A percentile compares a stretch with the other conserved stretches of the same genome.
phyloP scores from a whole-genome alignment of 2,329 filamentous ascomycete genomes.

The Tothia fuscella region DNA sequence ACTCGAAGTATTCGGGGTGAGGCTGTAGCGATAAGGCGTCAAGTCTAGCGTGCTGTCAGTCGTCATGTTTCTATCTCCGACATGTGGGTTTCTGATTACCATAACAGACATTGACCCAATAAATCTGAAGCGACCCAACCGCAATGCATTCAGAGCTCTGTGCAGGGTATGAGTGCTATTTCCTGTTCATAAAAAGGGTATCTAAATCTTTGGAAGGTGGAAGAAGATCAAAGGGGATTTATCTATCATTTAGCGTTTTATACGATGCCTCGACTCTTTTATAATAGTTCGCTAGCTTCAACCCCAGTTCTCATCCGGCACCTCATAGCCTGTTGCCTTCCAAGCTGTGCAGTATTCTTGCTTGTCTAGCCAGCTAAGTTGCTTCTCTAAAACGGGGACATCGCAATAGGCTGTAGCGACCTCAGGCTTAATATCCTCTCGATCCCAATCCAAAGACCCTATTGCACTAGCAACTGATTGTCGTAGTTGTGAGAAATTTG shows the following conservation, averaged over 20 bases:
- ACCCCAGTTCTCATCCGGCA: slow-evolving; percentile 11
- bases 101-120: not conserved
- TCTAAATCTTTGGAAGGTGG: not conserved
- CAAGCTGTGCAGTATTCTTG: slow-evolving; percentile 12
- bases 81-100: not conserved
- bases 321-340: slow-evolving; percentile 12
- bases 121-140: not conserved
- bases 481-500: slow-evolving; percentile 11
- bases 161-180: not conserved
- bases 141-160: not conserved
- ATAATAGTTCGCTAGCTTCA: slow-evolving; percentile 4
- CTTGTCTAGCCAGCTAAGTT: slow-evolving; percentile 11
- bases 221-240: not conserved
- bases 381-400: slow-evolving; percentile 9
- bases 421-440: slow-evolving; percentile 1
- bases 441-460: slow-evolving; percentile 3
- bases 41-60: slow-evolving; percentile 1
- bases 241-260: not conserved
- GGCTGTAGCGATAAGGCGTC: not conserved
- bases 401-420: slow-evolving; percentile 7
- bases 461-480: slow-evolving; percentile 8
- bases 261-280: not conserved
- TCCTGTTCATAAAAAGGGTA: not conserved
- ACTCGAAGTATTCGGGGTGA: not conserved
- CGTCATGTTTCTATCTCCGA: slow-evolving; percentile 1